Evolutionary conservation across 2,329 filamentous ascomycete genomes (phyloP), one percentile per base, ranked within the genome.

Genomic region (Aspergillus udagawae): DNA sequence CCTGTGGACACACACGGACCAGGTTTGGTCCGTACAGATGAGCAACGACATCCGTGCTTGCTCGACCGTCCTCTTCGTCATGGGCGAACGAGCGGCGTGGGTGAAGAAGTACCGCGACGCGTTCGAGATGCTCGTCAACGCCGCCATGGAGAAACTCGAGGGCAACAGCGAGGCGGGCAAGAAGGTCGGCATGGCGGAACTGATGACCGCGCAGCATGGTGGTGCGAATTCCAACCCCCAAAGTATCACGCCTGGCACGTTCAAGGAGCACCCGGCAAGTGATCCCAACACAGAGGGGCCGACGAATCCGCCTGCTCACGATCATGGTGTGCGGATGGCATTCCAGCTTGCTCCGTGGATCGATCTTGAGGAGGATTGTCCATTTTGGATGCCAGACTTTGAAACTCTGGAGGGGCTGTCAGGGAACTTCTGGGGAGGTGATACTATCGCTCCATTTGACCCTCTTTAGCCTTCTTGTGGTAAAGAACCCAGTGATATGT

Each of bases 21-120:
- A 70, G 32, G 71, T 80, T 9, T 81, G 79, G 79, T 79, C 77
- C 9, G 74, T 80, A n/a, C 70, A 72, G 5, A 73, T 80, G 55
- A 77, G 77, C 60, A 78, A 81, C 60, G 78, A 81, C 49, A 74
- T 81, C 51, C 77, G 79, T 35, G 78, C 79, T 3, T 80, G 78
- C 65, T 80, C 77, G 1, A 72, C 78, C 1, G 78, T 80, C 1
- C 68, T 81, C 1, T 80, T 80, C 52, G 77, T 80, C 42, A 81
- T 81, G 77, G 73, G 77, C 4, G 79, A 81, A 61, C 73, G 78
- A 29, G 78, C 78, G 7, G 67, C 73, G 0, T 80, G 77, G 76
- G 78, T 80, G 3, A 77, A 75, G 54, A 76, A 76, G 59, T 80
- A 80, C 65, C 73, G 78, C 5, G 77, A 80, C 44, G 75, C 78